Conservation (phyloP, 2,329 filamentous ascomycete genomes). For the Neopestalotiopsis rosae region DNA sequence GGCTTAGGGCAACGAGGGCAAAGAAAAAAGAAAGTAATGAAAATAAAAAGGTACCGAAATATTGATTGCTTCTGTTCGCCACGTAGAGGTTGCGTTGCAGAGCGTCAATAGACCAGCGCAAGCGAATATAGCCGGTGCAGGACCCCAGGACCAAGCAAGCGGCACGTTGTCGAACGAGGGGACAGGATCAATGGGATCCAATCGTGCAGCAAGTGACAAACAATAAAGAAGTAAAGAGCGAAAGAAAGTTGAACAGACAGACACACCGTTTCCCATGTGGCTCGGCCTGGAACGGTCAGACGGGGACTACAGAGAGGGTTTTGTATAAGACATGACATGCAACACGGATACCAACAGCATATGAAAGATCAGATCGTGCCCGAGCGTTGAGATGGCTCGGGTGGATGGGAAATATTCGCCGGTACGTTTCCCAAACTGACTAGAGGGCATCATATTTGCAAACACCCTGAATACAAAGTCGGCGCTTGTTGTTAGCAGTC, state of each 20-base stretch:
- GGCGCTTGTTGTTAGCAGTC: not conserved
- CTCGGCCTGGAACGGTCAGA: conserved; percentile 2
- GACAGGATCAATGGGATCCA: conserved; percentile 27
- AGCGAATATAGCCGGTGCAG: conserved; percentile 35
- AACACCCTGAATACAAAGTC: not conserved
- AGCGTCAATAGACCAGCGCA: conserved; percentile 24
- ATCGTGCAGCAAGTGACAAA: conserved; percentile 20
- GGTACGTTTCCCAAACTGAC: not conserved
- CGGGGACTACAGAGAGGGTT: conserved; percentile 6
- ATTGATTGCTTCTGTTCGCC: conserved; percentile 31
- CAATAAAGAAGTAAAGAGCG: not conserved
- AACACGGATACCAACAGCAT: conserved; percentile 23
- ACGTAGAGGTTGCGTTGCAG: conserved; percentile 29
- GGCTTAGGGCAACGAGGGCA: conserved; percentile 4
- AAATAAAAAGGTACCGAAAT: conserved; percentile 10
- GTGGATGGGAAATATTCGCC: not conserved
- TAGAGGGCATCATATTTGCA: not conserved
- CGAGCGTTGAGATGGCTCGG: not conserved
- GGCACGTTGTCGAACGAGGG: conserved; percentile 31
- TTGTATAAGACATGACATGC: conserved; percentile 21
- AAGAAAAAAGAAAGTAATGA: conserved; percentile 3
- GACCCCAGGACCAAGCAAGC: conserved; percentile 17
- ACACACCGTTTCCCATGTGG: not conserved
- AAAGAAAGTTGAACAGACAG: conserved; percentile 13
- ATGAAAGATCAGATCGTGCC: not conserved